Evolutionary conservation across 2,329 filamentous ascomycete species (phyloP).

Genomic region (Fusarium virguliforme): DNA sequence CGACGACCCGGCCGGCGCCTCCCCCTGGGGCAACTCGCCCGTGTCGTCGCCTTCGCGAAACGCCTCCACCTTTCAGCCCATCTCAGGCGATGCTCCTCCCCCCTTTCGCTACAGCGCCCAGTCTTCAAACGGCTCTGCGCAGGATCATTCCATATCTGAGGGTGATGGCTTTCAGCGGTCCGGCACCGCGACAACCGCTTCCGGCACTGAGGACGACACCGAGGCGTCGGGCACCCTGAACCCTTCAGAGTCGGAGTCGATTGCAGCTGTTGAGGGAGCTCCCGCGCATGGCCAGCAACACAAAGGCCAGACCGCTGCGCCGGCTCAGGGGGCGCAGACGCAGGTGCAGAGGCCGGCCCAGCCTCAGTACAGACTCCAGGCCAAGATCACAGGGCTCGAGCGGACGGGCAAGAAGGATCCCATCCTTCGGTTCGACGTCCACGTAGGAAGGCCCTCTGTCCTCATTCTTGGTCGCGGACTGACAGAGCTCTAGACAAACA

Average conservation of each 20-base stretch:
- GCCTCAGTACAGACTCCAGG: constrained; percentile 88
- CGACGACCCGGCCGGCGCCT: constrained; percentile 68
- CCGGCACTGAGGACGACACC: constrained; percentile 61
- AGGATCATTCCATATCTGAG: constrained; percentile 55
- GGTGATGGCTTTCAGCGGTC: constrained; percentile 63
- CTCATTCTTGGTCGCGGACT: constrained; percentile 32
- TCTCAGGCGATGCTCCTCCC: constrained; percentile 58
- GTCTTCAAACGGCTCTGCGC: constrained; percentile 62
- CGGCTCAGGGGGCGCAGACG: constrained; percentile 63
- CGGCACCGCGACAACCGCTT: constrained; percentile 63
- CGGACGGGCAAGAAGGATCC: constrained; percentile 96
- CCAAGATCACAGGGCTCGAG: constrained; percentile 94
- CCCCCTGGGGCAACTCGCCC: constrained; percentile 72
- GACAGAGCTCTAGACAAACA: constrained; percentile 81
- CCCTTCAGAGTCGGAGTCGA: constrained; percentile 41
- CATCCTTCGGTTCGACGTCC: constrained; percentile 94
- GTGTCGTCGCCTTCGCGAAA: constrained; percentile 66
- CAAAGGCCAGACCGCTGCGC: constrained; percentile 44
- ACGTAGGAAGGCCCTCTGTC: constrained; percentile 71
- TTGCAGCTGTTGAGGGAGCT: constrained; percentile 34
- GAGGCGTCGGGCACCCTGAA: constrained; percentile 54
- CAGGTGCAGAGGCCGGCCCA: constrained; percentile 74
- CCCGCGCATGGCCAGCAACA: constrained; percentile 52
- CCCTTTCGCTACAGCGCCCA: constrained; percentile 64
- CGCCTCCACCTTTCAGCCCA: constrained; percentile 61